Conservation (phyloP, 805 yeast genomes). For the Hanseniaspora jakobsenii region DNA sequence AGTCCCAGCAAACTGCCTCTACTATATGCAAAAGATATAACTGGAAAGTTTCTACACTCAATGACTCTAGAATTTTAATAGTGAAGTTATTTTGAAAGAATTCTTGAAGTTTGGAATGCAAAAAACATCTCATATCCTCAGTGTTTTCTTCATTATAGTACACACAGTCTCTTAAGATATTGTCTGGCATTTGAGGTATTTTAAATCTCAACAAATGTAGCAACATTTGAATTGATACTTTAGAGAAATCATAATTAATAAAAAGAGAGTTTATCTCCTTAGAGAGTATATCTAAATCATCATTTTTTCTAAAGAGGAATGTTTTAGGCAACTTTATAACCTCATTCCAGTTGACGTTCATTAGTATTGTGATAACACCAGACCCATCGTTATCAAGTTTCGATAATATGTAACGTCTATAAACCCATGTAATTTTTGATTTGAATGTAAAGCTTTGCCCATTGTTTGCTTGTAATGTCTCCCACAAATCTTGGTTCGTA, state of each 20-base stretch:
- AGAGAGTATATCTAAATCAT: conserved; percentile 3
- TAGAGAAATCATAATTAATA: conserved; percentile 1
- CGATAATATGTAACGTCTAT: conserved; percentile 1
- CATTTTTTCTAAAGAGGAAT: conserved; percentile 1
- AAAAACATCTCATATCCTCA: background rate
- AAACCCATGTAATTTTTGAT: conserved; percentile 5
- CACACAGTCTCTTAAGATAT: conserved; percentile 9
- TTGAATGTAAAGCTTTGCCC: conserved; percentile 3
- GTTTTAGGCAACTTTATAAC: conserved; percentile 2
- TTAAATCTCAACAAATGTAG: conserved; percentile 6
- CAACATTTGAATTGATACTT: conserved; percentile 7
- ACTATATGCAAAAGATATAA: conserved; percentile 11
- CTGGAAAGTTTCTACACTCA: conserved; percentile 3
- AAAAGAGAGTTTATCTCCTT: background rate
- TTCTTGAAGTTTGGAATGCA: conserved; percentile 3
- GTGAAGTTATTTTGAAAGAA: conserved; percentile 10
- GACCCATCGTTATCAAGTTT: conserved; percentile 10
- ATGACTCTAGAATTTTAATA: background rate
- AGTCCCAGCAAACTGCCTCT: conserved; percentile 5
- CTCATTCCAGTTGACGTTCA: conserved; percentile 10
- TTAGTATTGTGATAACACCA: conserved; percentile 5
- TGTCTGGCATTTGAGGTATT: background rate
- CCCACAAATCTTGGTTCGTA: background rate
- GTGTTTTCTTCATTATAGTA: conserved; percentile 14
- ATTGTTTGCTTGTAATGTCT: conserved; percentile 9